Evolutionary conservation across 176 grass and related monocot species (phyloP).

Genomic region (Hordeum vulgare): MorexV3_pseudomolecules_assembly NC_058521.1:226033144-226033643

Average conservation of each 20-base stretch:
- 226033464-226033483: neutral
- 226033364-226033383: neutral
- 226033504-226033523: accelerated
- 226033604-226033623: neutral
- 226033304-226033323: neutral
- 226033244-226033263: too few relatives aligned
- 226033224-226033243: too few relatives aligned
- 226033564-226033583: neutral
- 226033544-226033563: accelerated
- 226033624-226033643: neutral
- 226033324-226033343: too few relatives aligned
- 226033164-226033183: too few relatives aligned
- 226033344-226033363: neutral
- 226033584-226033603: neutral
- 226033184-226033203: too few relatives aligned
- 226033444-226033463: neutral
- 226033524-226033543: neutral
- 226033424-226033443: neutral
- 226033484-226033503: accelerated
- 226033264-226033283: too few relatives aligned
- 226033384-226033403: neutral
- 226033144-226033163: too few relatives aligned
- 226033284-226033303: too few relatives aligned
- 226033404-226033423: neutral
- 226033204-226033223: too few relatives aligned